Evolutionary conservation across 164 flowering plant species (phyloP).

Genomic region (Nymphaea thermarum): DNA sequence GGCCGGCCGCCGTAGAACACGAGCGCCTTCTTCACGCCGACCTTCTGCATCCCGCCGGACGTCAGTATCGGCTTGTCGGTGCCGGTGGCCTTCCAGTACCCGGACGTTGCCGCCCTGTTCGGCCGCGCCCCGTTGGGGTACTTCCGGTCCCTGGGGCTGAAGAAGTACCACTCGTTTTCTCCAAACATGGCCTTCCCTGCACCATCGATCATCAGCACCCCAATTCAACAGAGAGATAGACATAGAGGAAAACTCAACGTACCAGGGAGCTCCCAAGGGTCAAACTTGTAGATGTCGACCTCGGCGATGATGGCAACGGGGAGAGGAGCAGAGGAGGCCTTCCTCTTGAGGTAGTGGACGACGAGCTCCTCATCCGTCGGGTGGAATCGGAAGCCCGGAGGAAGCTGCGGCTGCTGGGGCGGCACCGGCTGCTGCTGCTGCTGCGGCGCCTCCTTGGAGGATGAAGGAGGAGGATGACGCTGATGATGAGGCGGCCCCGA

Average conservation of each 20-base stretch:
- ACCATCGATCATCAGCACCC: background rate
- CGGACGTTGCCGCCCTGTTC: slow-evolving; percentile 81
- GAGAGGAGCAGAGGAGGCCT: slow-evolving; percentile 46
- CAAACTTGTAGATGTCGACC: slow-evolving; percentile 70
- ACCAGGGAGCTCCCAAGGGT: slow-evolving; percentile 92
- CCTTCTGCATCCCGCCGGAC: slow-evolving; percentile 55
- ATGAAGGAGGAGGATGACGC: too few species aligned
- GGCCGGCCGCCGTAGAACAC: slow-evolving; percentile 88
- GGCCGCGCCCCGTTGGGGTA: slow-evolving; percentile 91
- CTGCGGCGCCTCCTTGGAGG: too few species aligned
- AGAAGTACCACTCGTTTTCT: slow-evolving; percentile 91
- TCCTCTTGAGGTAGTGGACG: slow-evolving; percentile 68
- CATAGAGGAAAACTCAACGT: background rate
- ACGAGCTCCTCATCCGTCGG: slow-evolving; percentile 83
- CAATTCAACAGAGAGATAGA: background rate
- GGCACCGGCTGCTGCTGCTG: too few species aligned
- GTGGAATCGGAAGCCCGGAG: slow-evolving; percentile 76
- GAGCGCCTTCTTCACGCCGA: slow-evolving; percentile 85
- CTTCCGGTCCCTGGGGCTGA: slow-evolving; percentile 85
- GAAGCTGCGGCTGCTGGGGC: slow-evolving; percentile 49
- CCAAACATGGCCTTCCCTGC: slow-evolving; percentile 81
- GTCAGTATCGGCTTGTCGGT: slow-evolving; percentile 77
- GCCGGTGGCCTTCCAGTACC: slow-evolving; percentile 98
- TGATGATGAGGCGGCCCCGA: slow-evolving; percentile 13
- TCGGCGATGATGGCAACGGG: slow-evolving; percentile 75